Base-by-base conservation (phyloP, 345 rosid genomes). In the Laguncularia racemosa region DNA sequence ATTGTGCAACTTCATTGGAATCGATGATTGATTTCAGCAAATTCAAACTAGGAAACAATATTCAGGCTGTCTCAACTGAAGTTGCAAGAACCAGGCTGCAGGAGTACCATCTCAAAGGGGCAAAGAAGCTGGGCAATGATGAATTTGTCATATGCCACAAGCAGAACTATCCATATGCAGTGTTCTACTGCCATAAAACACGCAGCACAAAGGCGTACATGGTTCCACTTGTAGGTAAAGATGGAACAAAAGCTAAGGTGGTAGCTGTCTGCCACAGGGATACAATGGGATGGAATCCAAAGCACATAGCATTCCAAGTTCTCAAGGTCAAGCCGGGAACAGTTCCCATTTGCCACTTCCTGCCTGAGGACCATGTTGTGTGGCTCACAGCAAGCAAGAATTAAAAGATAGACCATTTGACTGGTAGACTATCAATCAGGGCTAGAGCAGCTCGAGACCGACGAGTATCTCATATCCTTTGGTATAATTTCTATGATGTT, bases 281-380 rank as follows among this genome's bases (percentile, higher is more conserved):
- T 65, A 84, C 96, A 13, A 82, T 92, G 20, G 82, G 80, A 20
- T 89, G 96, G 89, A 84, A 88, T 81, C 87, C 91, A 2, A 79
- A 77, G 73, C 96, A 88, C 64, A 67, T 88, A 73, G 89, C 96
- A 45, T 88, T 88, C 51, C 83, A 80, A 71, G 77, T 84, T 16
- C 89, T 88, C 43, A 79, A 84, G 20, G 85, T 88, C 50, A 67
- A 81, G 83, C 96, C 89, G 19, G 96, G 91, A 61, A 77, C 71
- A 5, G 61, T 78, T 62, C 86, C 96, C 3, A 54, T 84, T 61
- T 84, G 96, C 69, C 95, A 87, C 46, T 84, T 87, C 81, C 95
- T 87, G 59, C 95, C 95, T 6, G 81, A 84, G 72, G 83, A 82
- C 50, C 89, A 82, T 66, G 69, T 79, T 33, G 87, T 84, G 55